A percentile compares a stretch with the other conserved stretches of the same genome.
Evolutionary conservation across 768 basidiomycete species (phyloP).

Genomic region (Dioszegia crocea): DNA sequence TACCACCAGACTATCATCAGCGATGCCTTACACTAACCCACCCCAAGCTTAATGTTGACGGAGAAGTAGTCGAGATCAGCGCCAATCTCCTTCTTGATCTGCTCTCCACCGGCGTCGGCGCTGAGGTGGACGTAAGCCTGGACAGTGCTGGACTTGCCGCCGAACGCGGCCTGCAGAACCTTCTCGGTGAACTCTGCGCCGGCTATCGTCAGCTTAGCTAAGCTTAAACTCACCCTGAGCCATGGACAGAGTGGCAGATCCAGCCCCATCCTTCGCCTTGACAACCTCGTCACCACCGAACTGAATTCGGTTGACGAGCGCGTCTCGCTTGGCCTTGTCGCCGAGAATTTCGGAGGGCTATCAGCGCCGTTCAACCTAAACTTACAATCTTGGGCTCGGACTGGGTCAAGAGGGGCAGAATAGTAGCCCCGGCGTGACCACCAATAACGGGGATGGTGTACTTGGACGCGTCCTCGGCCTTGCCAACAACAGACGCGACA

Average conservation of each 20-base stretch:
- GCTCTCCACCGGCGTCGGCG: constrained; percentile 67
- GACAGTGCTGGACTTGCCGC: constrained; percentile 60
- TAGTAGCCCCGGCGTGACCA: constrained; percentile 95
- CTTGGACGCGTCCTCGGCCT: constrained; percentile 53
- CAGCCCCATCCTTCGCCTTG: constrained; percentile 89
- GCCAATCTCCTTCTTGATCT: constrained; percentile 74
- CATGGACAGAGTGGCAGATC: constrained; percentile 72
- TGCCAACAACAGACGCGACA: constrained; percentile 62
- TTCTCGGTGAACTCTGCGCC: constrained; percentile 66
- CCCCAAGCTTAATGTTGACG: constrained; percentile 86
- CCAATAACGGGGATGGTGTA: constrained; percentile 85
- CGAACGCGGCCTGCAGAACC: constrained; percentile 60
- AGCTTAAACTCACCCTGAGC: constrained; percentile 29
- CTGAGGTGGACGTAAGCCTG: constrained; percentile 79
- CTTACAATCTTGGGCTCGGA: constrained; percentile 49
- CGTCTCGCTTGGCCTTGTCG: constrained; percentile 66
- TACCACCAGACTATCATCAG: constrained; percentile 61
- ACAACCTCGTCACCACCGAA: constrained; percentile 98
- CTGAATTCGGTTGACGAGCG: constrained; percentile 88
- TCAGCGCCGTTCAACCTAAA: not conserved
- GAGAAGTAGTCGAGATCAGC: constrained; percentile 94
- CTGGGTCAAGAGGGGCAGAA: constrained; percentile 92
- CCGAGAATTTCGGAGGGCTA: constrained; percentile 63
- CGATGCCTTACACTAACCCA: constrained; percentile 51
- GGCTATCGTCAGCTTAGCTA: constrained; percentile 48